Evolutionary conservation across 129 eudicot species (phyloP), one percentile per base, ranked within the genome.

Genomic region (Escallonia rubra): DNA sequence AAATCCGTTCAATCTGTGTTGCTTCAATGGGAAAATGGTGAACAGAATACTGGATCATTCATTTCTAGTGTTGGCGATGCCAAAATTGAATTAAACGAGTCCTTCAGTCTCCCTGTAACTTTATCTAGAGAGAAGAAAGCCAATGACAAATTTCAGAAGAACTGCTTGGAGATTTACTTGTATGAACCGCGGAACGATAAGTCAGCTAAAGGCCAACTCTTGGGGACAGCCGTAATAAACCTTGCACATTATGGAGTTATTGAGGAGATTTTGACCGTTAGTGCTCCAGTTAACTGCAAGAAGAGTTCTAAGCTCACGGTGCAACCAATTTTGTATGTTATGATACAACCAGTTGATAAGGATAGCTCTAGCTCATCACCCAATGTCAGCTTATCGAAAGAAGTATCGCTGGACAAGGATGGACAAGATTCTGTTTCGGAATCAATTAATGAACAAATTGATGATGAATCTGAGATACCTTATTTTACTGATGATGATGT

Each of bases 11-110:
- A 70, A 72, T 59, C 88, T 5, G 83, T 93, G 56, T 70, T 85
- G 62, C 94, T 93, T 45, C 83, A 84, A 58, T 93, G 98, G 98
- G 86, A 86, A 84, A 84, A 86, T 64, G 88, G 90, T 8, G 91
- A 84, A 7, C 91, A 86, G 53, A 77, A 69, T 57, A 79, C 96
- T 8, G 96, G 96, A 34, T 76, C 77, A 63, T 75, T 92, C 46
- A 70, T 85, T 8, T 82, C 95, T 8, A 79, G 59, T 61, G 81
- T 70, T 50, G 89, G 84, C 7, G 86, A 86, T 53, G 76, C 81
- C 55, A 83, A 70, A 23, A 79, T 92, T 52, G 89, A 75, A 11
- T 86, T 92, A 66, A 84, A 86, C 52, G 80, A 80, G 73, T 84
- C 88, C 55, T 86, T 92, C 63, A 49, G 64, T n/a, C 95, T 92